These are phyloP conservation scores for Hemisphaericaspora xylofermentans DNA, from an alignment of 1,139 yeast species.

Conservation along the genomic window DNA sequence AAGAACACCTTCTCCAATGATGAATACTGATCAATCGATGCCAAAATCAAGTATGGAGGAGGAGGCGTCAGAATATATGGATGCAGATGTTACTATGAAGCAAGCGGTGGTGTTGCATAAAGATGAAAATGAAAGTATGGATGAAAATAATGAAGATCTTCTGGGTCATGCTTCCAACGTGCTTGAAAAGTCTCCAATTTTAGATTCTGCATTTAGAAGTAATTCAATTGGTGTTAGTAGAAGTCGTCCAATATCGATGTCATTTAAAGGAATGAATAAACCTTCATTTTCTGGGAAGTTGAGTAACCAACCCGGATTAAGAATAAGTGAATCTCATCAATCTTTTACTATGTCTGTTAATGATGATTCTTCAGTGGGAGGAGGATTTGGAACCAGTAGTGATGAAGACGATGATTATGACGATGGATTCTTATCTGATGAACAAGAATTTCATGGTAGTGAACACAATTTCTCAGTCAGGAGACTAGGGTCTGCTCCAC, in stretches of 20 bases:
- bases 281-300: slow-evolving; percentile 50
- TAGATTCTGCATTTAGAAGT: slow-evolving; percentile 20
- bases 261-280: slow-evolving; percentile 62
- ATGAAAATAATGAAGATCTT: slow-evolving; percentile 1
- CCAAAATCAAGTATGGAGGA: slow-evolving; percentile 16
- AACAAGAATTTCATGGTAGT: slow-evolving; percentile 7
- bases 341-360: slow-evolving; percentile 41
- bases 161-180: slow-evolving; percentile 3
- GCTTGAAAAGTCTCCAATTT: slow-evolving; percentile 23
- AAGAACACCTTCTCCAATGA: slow-evolving; percentile 15
- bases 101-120: neutral
- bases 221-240: slow-evolving; percentile 11
- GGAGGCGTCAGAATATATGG: slow-evolving; percentile 6
- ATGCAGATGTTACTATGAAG: slow-evolving; percentile 4
- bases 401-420: slow-evolving; percentile 31
- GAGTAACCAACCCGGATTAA: slow-evolving; percentile 24
- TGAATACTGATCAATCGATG: slow-evolving; percentile 7
- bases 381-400: slow-evolving; percentile 32
- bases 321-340: slow-evolving; percentile 44
- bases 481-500: neutral
- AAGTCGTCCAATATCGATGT: slow-evolving; percentile 62
- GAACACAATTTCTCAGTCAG: slow-evolving; percentile 3
- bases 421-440: slow-evolving; percentile 9
- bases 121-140: neutral
- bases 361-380: slow-evolving; percentile 25